phyloP scores from a whole-genome alignment of 2,329 filamentous ascomycete species.

The Monosporascus ibericus region DNA sequence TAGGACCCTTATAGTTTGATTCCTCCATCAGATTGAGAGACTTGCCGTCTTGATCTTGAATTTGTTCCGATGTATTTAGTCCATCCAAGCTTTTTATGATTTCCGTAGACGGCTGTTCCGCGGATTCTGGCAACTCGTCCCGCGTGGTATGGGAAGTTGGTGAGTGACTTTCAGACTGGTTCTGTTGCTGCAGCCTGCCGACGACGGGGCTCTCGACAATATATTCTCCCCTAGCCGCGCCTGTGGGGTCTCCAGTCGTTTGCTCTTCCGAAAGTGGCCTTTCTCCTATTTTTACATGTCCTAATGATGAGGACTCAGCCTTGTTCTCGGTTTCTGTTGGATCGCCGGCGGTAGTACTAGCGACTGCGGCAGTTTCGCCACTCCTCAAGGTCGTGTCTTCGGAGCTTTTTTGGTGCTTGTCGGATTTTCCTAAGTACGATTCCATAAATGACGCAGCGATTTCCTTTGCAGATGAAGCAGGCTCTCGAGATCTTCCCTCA shows the following conservation, averaged over 20 bases:
- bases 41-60: conserved; percentile 2
- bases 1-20: conserved; percentile 17
- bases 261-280: background rate
- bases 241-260: background rate
- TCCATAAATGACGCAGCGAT: conserved; percentile 19
- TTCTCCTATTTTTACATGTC: conserved; percentile 2
- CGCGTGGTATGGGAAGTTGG: conserved; percentile 3
- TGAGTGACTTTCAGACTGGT: conserved; percentile 1
- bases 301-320: conserved; percentile 2
- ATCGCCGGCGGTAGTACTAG: conserved; percentile 8
- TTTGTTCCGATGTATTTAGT: conserved; percentile 21
- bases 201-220: conserved; percentile 34
- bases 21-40: conserved; percentile 15
- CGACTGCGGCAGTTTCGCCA: conserved; percentile 14
- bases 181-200: conserved; percentile 16
- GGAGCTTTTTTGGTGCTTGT: conserved; percentile 6
- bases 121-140: conserved; percentile 3
- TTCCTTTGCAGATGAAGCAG: conserved; percentile 11
- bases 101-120: conserved; percentile 10
- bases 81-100: conserved; percentile 21
- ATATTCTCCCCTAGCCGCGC: conserved; percentile 16
- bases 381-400: conserved; percentile 4
- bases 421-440: conserved; percentile 4
- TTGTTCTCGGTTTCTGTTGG: conserved; percentile 7
- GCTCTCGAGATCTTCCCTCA: conserved; percentile 2